Evolutionary conservation across 176 grass and related monocot species (phyloP).

Genomic region (Aegilops longissima): DNA sequence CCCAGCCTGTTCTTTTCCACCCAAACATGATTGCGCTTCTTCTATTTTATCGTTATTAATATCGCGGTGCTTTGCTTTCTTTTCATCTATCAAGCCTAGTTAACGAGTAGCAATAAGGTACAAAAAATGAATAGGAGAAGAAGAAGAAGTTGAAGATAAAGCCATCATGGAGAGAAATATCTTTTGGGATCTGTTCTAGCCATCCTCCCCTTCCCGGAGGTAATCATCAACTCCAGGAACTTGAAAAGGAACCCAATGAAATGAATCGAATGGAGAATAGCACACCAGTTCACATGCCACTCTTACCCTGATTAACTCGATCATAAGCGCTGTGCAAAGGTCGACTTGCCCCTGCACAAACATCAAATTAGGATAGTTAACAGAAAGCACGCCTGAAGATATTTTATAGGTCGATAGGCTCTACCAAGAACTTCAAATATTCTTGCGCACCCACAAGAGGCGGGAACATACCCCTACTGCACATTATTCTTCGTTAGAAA

Average conservation of each 20-base stretch:
- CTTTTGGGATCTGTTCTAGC: neutral
- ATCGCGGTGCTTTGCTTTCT: neutral
- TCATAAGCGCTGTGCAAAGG: slow-evolving; percentile 20
- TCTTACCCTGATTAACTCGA: neutral
- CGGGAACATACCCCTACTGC: neutral
- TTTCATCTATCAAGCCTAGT: neutral
- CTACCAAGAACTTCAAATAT: slow-evolving; percentile 32
- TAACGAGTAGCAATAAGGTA: neutral
- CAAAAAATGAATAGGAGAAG: slow-evolving; percentile 3
- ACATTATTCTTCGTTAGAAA: slow-evolving; percentile 8
- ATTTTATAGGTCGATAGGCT: slow-evolving; percentile 37
- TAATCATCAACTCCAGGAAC: slow-evolving; percentile 18
- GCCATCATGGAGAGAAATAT: neutral
- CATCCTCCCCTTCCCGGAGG: slow-evolving; percentile 24
- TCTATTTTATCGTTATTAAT: neutral
- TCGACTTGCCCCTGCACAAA: neutral
- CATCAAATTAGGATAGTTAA: neutral
- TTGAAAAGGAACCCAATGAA: neutral
- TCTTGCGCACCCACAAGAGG: slow-evolving; percentile 8
- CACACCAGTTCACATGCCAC: neutral
- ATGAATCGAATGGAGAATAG: slow-evolving; percentile 6
- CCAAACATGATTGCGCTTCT: neutral
- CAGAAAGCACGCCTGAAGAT: slow-evolving; percentile 11
- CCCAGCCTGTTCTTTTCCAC: slow-evolving; percentile 21
- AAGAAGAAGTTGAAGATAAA: neutral